phyloP scores from a whole-genome alignment of 129 eudicot genomes.

The Lactuca sativa region DNA sequence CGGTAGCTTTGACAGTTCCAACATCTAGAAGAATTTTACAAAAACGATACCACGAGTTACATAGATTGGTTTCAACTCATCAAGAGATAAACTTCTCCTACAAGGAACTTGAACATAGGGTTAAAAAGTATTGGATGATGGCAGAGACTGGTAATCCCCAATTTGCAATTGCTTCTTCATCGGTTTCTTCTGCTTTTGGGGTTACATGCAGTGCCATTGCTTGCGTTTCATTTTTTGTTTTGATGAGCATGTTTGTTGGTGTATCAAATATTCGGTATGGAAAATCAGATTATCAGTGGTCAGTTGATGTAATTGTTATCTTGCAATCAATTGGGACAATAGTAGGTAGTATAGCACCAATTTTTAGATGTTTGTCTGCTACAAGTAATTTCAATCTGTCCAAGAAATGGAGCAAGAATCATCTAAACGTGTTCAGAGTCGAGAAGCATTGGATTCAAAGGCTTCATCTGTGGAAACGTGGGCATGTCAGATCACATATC shows the following conservation, averaged over 20 bases:
- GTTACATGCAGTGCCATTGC: not conserved
- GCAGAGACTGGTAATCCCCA: conserved; percentile 11
- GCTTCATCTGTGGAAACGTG: conserved; percentile 32
- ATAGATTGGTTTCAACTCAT: not conserved
- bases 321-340: conserved; percentile 6
- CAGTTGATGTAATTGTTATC: conserved; percentile 8
- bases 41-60: not conserved
- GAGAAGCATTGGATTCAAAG: conserved; percentile 39
- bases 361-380: conserved; percentile 25
- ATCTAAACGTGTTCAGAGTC: conserved; percentile 15
- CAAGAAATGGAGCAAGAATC: conserved; percentile 19
- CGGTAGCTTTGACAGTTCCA: not conserved
- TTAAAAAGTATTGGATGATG: conserved; percentile 34
- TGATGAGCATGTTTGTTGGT: not conserved
- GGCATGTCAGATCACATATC: conserved; percentile 13
- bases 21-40: not conserved
- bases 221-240: not conserved
- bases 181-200: not conserved
- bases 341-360: conserved; percentile 18
- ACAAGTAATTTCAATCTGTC: conserved; percentile 12
- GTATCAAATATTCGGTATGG: not conserved
- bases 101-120: not conserved
- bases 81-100: not conserved
- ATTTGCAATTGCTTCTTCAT: not conserved
- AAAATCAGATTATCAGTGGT: conserved; percentile 6